A percentile compares a stretch with the other conserved stretches of the same genome.
Evolutionary conservation across 208 protist species (phyloP).

Genomic region (Trypanosoma melophagium): DNA sequence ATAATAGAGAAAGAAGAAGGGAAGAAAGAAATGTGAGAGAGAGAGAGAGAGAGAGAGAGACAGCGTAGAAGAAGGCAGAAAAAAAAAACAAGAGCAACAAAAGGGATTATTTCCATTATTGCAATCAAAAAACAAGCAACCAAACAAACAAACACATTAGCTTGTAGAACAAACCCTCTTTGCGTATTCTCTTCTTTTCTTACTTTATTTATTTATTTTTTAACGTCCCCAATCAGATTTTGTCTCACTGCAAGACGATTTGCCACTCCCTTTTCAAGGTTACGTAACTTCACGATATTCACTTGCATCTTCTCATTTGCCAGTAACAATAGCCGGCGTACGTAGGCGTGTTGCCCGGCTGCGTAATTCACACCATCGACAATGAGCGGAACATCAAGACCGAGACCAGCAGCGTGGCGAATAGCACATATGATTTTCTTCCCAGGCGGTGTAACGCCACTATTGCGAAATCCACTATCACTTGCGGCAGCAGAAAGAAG

Average conservation of each 20-base stretch:
- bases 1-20: no score
- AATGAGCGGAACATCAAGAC: constrained; percentile 76
- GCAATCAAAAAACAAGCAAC: neutral
- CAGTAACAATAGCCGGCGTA: constrained; percentile 63
- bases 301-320: constrained; percentile 81
- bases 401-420: constrained; percentile 57
- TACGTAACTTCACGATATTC: constrained; percentile 56
- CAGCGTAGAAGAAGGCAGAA: neutral
- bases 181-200: neutral
- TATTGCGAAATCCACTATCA: constrained; percentile 84
- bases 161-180: neutral
- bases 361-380: constrained; percentile 72
- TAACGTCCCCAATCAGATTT: neutral
- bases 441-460: constrained; percentile 79
- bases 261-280: constrained; percentile 46
- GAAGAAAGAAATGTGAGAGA: no score
- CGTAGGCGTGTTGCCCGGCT: constrained; percentile 51
- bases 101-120: neutral
- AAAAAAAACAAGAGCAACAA: constrained; percentile 12
- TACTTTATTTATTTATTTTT: neutral
- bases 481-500: constrained; percentile 68
- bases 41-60: no score
- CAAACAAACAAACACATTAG: constrained; percentile 7
- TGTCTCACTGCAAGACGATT: constrained; percentile 20
- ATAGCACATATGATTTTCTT: constrained; percentile 82